phyloP scores from a whole-genome alignment of 208 protist species.

The Acanthamoeba lugdunensis region DNA sequence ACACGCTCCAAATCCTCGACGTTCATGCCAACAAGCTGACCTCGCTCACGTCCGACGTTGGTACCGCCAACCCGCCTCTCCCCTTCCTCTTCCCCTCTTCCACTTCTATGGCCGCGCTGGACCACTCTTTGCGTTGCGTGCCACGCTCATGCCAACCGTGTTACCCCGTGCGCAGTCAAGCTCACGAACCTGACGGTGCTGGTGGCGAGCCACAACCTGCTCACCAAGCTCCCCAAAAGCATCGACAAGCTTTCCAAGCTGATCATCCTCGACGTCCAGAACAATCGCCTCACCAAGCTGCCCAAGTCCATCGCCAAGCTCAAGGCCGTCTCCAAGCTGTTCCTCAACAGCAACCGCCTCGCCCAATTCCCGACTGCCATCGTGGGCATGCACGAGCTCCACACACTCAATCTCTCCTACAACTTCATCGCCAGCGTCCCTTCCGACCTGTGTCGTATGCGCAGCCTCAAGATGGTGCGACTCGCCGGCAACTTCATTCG shows the following conservation, averaged over 20 bases:
- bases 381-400: constrained; percentile 37
- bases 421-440: constrained; percentile 46
- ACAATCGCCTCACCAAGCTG: constrained; percentile 56
- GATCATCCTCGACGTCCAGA: constrained; percentile 56
- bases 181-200: constrained; percentile 65
- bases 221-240: constrained; percentile 44
- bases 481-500: constrained; percentile 61
- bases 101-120: background rate
- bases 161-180: background rate
- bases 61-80: background rate
- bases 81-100: background rate
- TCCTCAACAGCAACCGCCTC: constrained; percentile 58
- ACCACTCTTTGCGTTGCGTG: background rate
- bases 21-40: constrained; percentile 57
- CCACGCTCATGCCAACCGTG: background rate
- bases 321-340: constrained; percentile 51
- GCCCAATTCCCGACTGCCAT: constrained; percentile 10
- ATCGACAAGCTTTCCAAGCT: constrained; percentile 60
- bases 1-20: constrained; percentile 57
- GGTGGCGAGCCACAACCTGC: constrained; percentile 60
- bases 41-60: background rate
- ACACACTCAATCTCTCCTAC: constrained; percentile 68
- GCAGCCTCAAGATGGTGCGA: constrained; percentile 58
- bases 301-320: constrained; percentile 35
- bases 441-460: constrained; percentile 36